Conservation (phyloP, 768 basidiomycete genomes). For the Tricholoma flavovirens region DNA sequence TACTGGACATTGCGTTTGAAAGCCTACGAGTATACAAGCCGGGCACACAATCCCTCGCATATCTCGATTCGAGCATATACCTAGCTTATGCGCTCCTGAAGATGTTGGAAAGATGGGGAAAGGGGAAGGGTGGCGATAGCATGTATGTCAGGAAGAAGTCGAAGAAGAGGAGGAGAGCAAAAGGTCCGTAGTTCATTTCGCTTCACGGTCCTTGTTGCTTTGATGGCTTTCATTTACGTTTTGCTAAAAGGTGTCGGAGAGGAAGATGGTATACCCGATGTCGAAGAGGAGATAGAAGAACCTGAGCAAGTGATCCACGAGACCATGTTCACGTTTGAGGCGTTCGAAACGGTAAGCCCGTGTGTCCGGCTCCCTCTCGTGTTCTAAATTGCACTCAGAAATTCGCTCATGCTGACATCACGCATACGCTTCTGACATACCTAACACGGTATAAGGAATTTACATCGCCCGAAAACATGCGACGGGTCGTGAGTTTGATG, state of each 20-base stretch:
- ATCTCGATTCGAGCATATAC: slow-evolving; percentile 82
- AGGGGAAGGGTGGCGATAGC: slow-evolving; percentile 61
- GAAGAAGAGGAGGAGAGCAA: slow-evolving; percentile 40
- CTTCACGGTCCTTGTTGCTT: background rate
- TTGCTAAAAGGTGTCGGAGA: slow-evolving; percentile 27
- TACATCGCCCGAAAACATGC: slow-evolving; percentile 74
- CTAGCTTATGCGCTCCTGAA: slow-evolving; percentile 80
- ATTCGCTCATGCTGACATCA: slow-evolving; percentile 85
- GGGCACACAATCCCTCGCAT: slow-evolving; percentile 71
- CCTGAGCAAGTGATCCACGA: slow-evolving; percentile 69
- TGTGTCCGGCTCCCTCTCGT: slow-evolving; percentile 2
- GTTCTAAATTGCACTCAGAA: slow-evolving; percentile 44
- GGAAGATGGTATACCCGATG: slow-evolving; percentile 64
- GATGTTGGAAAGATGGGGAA: slow-evolving; percentile 87
- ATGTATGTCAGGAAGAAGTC: slow-evolving; percentile 69
- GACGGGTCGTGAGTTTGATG: slow-evolving; percentile 81
- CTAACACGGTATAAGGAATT: slow-evolving; percentile 83
- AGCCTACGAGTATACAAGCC: slow-evolving; percentile 74
- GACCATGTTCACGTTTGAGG: slow-evolving; percentile 87
- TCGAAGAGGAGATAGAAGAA: slow-evolving; percentile 57
- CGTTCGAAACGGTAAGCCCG: slow-evolving; percentile 74
- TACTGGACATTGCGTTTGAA: slow-evolving; percentile 82
- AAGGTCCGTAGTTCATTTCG: slow-evolving; percentile 27
- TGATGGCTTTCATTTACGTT: background rate
- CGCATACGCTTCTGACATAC: slow-evolving; percentile 78